These are phyloP conservation scores for Zea luxurians DNA, from an alignment of 176 grass and related monocot genomes.

Conservation along the genomic window DNA sequence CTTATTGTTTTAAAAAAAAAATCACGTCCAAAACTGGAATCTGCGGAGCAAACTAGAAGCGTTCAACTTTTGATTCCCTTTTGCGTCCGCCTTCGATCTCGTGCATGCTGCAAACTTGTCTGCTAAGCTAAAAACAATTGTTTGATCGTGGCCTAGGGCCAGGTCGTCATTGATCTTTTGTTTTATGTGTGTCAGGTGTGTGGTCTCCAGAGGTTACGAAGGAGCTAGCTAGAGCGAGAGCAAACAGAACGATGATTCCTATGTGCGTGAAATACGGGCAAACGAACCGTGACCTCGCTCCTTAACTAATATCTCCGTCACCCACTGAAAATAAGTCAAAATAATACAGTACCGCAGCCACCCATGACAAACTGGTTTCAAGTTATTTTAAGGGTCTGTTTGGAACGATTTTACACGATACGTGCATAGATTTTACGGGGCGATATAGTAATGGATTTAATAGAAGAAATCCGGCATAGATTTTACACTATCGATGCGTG, in stretches of 20 bases:
- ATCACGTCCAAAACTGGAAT: slow-evolving; percentile 31
- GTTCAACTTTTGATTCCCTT: background rate
- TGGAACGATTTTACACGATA: too few relatives aligned
- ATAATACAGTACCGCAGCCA: too few relatives aligned
- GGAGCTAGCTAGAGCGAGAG: background rate
- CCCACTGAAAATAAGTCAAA: too few relatives aligned
- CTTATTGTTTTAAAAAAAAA: slow-evolving; percentile 24
- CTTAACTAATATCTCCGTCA: too few relatives aligned
- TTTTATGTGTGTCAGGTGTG: background rate
- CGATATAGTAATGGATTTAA: too few relatives aligned
- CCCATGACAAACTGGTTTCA: too few relatives aligned
- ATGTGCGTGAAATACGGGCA: background rate
- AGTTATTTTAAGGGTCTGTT: too few relatives aligned
- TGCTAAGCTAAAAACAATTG: background rate
- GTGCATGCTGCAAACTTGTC: background rate
- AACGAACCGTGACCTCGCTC: too few relatives aligned
- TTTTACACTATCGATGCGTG: too few relatives aligned
- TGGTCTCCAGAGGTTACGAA: background rate
- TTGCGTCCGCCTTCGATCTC: too few relatives aligned
- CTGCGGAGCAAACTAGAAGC: background rate
- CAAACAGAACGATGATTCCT: slow-evolving; percentile 19
- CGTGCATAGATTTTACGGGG: too few relatives aligned
- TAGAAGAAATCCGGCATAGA: too few relatives aligned
- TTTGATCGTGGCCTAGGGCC: background rate
- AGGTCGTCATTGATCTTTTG: background rate